phyloP scores from a whole-genome alignment of 805 yeast species.

The Barnettozyma wickerhamii region DNA sequence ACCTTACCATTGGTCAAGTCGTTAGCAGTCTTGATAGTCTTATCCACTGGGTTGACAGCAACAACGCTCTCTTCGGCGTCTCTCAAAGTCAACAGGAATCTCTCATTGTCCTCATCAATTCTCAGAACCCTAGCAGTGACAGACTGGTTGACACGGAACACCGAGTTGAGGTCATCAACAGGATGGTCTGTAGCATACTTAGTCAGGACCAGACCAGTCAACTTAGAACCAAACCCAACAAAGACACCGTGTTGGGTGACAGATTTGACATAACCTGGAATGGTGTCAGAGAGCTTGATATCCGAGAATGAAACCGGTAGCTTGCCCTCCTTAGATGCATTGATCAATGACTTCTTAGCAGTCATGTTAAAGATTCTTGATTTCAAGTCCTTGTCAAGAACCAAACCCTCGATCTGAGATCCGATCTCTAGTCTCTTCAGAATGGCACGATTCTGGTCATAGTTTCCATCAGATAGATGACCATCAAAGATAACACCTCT shows the following conservation, averaged over 20 bases:
- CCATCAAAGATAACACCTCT: conserved; percentile 72
- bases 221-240: conserved; percentile 71
- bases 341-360: conserved; percentile 61
- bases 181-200: conserved; percentile 58
- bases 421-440: conserved; percentile 65
- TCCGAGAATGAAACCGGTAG: conserved; percentile 63
- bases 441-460: conserved; percentile 63
- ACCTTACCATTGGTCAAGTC: conserved; percentile 58
- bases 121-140: conserved; percentile 62
- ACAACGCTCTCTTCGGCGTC: conserved; percentile 28
- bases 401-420: conserved; percentile 50
- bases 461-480: conserved; percentile 73
- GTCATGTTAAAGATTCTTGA: conserved; percentile 59
- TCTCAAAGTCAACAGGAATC: conserved; percentile 66
- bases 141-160: conserved; percentile 64
- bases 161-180: conserved; percentile 47
- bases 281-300: conserved; percentile 41
- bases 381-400: conserved; percentile 61
- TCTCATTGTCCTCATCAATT: conserved; percentile 61
- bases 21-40: conserved; percentile 38
- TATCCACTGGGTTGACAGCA: conserved; percentile 58
- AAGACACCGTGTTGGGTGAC: conserved; percentile 80
- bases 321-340: conserved; percentile 47
- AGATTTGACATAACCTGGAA: conserved; percentile 75
- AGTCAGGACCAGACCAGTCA: conserved; percentile 81